phyloP scores from a whole-genome alignment of 805 yeast genomes.

The Pichia cephalocereana region DNA sequence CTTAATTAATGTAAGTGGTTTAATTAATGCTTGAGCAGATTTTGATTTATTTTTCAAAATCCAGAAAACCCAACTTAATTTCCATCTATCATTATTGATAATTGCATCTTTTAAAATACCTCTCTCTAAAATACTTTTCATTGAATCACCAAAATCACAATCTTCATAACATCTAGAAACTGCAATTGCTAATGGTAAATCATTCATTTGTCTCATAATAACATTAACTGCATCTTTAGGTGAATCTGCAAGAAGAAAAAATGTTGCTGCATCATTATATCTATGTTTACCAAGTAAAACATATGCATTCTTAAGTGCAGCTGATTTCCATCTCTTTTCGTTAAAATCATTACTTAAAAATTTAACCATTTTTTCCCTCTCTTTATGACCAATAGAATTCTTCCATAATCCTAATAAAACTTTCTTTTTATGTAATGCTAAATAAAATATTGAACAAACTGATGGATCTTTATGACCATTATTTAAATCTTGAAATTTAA shows the following conservation, averaged over 20 bases:
- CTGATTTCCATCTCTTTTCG: constrained; percentile 71
- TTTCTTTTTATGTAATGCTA: constrained; percentile 72
- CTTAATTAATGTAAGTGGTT: constrained; percentile 36
- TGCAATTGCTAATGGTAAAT: constrained; percentile 67
- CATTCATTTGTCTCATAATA: constrained; percentile 55
- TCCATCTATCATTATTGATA: constrained; percentile 67
- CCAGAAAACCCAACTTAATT: constrained; percentile 74
- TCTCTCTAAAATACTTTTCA: constrained; percentile 39
- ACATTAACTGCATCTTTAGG: constrained; percentile 73
- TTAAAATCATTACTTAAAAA: constrained; percentile 71
- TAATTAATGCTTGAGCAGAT: constrained; percentile 58
- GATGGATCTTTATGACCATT: constrained; percentile 59
- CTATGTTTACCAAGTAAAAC: constrained; percentile 85
- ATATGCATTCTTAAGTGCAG: constrained; percentile 89
- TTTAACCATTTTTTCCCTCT: constrained; percentile 71
- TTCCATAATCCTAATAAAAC: constrained; percentile 78
- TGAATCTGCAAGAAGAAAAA: constrained; percentile 71
- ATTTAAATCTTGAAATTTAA: constrained; percentile 27
- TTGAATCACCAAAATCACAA: constrained; percentile 47
- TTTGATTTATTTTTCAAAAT: constrained; percentile 37
- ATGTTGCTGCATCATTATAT: constrained; percentile 77
- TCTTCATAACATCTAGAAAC: constrained; percentile 68
- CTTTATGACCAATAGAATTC: constrained; percentile 64
- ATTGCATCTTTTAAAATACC: constrained; percentile 50
- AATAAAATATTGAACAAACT: constrained; percentile 59